Evolutionary conservation across 225 moss, liverwort and hornwort species (phyloP).

Genomic region (Polytrichum formosum): DNA sequence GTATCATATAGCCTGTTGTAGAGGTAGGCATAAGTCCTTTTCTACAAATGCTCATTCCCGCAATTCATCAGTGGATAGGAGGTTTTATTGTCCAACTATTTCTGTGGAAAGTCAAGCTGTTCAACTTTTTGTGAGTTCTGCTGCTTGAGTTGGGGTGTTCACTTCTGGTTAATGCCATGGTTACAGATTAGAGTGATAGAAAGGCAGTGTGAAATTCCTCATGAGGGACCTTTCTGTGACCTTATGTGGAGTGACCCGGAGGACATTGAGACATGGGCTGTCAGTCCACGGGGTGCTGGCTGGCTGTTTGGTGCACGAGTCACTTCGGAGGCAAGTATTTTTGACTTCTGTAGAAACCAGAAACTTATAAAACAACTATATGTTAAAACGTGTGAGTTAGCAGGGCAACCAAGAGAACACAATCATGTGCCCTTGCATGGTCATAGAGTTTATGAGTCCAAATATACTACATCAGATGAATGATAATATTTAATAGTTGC

Average conservation of each 20-base stretch:
- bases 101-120: not conserved
- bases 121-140: not conserved
- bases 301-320: conserved; percentile 99
- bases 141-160: conserved; percentile 7
- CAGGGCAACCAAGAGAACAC: no score
- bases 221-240: conserved; percentile 98
- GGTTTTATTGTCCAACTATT: not conserved
- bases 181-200: conserved; percentile 99
- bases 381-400: no score
- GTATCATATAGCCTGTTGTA: no score
- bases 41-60: no score
- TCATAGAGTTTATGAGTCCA: no score
- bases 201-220: conserved; percentile 97
- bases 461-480: not conserved
- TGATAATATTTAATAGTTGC: conserved; percentile 13
- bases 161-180: conserved; percentile 3
- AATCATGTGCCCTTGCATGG: no score
- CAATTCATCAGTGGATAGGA: no score
- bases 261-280: conserved; percentile 96
- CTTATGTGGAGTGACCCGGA: conserved; percentile 99
- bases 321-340: conserved; percentile 76
- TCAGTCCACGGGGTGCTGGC: conserved; percentile 98
- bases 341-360: not conserved
- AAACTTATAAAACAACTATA: no score
- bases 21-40: no score